These are phyloP conservation scores for Theileria equi DNA, from an alignment of 169 alveolate species.

Conservation along the genomic window DNA sequence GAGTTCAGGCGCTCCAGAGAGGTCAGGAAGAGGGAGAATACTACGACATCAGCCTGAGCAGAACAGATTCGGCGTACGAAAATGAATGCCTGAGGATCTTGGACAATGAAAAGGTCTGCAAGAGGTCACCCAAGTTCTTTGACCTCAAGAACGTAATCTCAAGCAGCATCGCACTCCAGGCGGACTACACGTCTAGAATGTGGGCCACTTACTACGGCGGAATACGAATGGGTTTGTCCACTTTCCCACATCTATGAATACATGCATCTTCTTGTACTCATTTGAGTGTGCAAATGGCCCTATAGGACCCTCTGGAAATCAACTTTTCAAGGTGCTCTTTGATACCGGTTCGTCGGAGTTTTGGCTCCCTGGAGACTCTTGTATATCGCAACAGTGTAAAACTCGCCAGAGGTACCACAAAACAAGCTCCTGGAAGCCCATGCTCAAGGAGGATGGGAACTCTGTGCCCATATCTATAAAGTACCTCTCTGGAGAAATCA, in stretches of 20 bases:
- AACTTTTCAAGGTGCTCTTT: slow-evolving; percentile 68
- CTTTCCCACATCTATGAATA: not conserved
- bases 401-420: slow-evolving; percentile 33
- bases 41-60: slow-evolving; percentile 29
- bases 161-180: slow-evolving; percentile 44
- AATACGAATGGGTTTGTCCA: slow-evolving; percentile 39
- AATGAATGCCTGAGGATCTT: slow-evolving; percentile 12
- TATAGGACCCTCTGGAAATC: slow-evolving; percentile 36
- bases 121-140: slow-evolving; percentile 16
- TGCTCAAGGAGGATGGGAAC: slow-evolving; percentile 43
- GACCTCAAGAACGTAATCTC: slow-evolving; percentile 37
- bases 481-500: slow-evolving; percentile 57
- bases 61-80: slow-evolving; percentile 9
- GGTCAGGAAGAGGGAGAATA: no score
- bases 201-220: slow-evolving; percentile 63
- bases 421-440: slow-evolving; percentile 27
- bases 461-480: slow-evolving; percentile 36
- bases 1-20: no score
- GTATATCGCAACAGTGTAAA: slow-evolving; percentile 43
- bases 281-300: no score
- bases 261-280: no score
- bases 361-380: slow-evolving; percentile 71
- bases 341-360: slow-evolving; percentile 79
- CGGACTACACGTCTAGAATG: slow-evolving; percentile 14
- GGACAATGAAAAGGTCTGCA: not conserved